Percentiles rank a stretch among this genome's conserved stretches.
Evolutionary conservation across 441 rosid species (phyloP).

Genomic region (Hura crepitans): DNA sequence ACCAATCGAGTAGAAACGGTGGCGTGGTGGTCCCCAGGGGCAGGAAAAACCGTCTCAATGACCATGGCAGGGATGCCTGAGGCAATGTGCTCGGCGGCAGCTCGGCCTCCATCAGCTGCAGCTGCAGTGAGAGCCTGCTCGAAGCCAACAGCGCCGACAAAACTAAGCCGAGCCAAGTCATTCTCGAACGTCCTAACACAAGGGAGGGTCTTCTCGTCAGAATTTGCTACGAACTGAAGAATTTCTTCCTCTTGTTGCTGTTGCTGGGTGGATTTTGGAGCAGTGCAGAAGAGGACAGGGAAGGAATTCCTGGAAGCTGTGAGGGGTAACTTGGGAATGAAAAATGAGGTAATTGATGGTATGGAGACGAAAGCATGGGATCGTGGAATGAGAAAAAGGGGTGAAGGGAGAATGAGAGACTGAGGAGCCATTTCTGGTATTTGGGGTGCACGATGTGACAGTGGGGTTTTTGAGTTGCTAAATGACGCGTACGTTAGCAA

Average conservation of each 20-base stretch:
- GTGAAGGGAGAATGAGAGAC: constrained; percentile 18
- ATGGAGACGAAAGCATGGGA: neutral
- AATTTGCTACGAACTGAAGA: constrained; percentile 56
- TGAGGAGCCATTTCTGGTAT: constrained; percentile 36
- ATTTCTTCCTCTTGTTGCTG: constrained; percentile 40
- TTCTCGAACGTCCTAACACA: constrained; percentile 79
- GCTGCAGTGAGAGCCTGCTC: constrained; percentile 85
- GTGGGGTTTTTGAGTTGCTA: constrained; percentile 6
- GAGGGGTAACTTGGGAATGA: constrained; percentile 23
- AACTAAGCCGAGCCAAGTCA: constrained; percentile 57
- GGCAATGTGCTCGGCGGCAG: constrained; percentile 61
- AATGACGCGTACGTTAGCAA: too few relatives aligned
- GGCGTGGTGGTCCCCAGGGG: constrained; percentile 46
- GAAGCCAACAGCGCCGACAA: constrained; percentile 65
- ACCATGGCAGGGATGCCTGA: constrained; percentile 67
- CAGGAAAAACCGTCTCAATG: constrained; percentile 78
- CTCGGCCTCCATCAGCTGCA: constrained; percentile 87
- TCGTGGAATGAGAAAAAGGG: constrained; percentile 24
- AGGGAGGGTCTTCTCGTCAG: constrained; percentile 56
- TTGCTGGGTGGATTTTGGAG: constrained; percentile 29
- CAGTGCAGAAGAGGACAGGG: constrained; percentile 29
- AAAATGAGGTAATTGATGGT: constrained; percentile 21
- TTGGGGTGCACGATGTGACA: neutral
- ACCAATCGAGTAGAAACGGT: constrained; percentile 80
- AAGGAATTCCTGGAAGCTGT: constrained; percentile 19